Evolutionary conservation across 2,329 filamentous ascomycete genomes (phyloP).

Genomic region (Fusarium annulatum): DNA sequence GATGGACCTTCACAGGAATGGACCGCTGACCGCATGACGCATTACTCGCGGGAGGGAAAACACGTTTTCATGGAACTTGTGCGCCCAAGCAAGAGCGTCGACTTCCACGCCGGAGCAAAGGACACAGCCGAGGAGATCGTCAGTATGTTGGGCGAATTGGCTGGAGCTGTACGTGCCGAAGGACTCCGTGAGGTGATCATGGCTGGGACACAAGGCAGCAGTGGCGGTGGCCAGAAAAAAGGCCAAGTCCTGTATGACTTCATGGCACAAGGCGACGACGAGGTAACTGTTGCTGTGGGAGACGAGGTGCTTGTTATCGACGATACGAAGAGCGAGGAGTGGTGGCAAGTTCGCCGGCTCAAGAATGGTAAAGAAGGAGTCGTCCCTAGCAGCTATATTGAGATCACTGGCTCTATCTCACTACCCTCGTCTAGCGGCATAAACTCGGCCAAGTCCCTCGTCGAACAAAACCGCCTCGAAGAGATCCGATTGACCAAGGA

Average conservation of each 20-base stretch:
- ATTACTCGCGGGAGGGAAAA: conserved; percentile 97
- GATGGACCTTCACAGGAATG: conserved; percentile 92
- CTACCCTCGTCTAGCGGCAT: conserved; percentile 63
- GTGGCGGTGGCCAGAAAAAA: conserved; percentile 68
- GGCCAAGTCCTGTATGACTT: conserved; percentile 94
- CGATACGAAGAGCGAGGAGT: conserved; percentile 92
- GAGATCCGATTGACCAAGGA: conserved; percentile 87
- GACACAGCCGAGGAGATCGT: conserved; percentile 97
- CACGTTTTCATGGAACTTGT: conserved; percentile 97
- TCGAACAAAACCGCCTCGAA: conserved; percentile 82
- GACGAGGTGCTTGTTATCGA: conserved; percentile 94
- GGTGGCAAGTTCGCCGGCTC: conserved; percentile 94
- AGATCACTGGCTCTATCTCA: conserved; percentile 77
- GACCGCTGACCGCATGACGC: conserved; percentile 94
- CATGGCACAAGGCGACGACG: conserved; percentile 94
- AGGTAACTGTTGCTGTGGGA: conserved; percentile 89
- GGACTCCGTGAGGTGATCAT: conserved; percentile 86
- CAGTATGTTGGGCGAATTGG: conserved; percentile 84
- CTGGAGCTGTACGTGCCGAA: conserved; percentile 86
- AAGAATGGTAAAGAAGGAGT: conserved; percentile 96
- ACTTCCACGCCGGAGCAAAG: conserved; percentile 97
- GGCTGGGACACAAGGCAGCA: conserved; percentile 71
- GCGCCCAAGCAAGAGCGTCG: conserved; percentile 90
- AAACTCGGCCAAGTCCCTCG: conserved; percentile 67
- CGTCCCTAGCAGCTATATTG: conserved; percentile 95